Conservation (phyloP, 2,329 filamentous ascomycete genomes). For the Alternaria consortialis region DNA sequence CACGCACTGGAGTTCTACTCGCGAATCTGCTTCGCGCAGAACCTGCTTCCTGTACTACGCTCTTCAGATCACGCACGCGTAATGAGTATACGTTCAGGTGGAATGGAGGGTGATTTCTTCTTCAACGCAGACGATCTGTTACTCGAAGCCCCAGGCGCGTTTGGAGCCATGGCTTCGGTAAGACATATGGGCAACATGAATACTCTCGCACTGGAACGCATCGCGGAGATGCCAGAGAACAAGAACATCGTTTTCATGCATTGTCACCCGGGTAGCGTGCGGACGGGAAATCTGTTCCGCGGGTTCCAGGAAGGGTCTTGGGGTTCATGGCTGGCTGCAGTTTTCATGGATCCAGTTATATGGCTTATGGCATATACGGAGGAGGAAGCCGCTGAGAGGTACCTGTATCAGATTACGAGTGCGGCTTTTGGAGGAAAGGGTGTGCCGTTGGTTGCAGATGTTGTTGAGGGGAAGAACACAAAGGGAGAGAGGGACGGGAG, state of each 20-base stretch:
- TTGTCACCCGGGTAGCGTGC: slow-evolving; percentile 49
- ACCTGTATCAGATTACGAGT: slow-evolving; percentile 16
- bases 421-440: slow-evolving; percentile 16
- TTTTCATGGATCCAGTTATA: slow-evolving; percentile 8
- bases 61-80: slow-evolving; percentile 31
- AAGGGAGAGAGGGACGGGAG: background rate
- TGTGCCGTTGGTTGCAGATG: background rate
- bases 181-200: slow-evolving; percentile 38
- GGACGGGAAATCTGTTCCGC: slow-evolving; percentile 44
- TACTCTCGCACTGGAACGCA: slow-evolving; percentile 31
- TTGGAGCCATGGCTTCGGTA: slow-evolving; percentile 42
- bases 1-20: slow-evolving; percentile 57
- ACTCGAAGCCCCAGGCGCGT: slow-evolving; percentile 47
- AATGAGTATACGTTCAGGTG: slow-evolving; percentile 49
- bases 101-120: slow-evolving; percentile 34
- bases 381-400: slow-evolving; percentile 16
- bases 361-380: slow-evolving; percentile 3
- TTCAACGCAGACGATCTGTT: slow-evolving; percentile 50
- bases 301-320: slow-evolving; percentile 25
- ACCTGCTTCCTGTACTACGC: slow-evolving; percentile 55
- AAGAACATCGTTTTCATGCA: slow-evolving; percentile 49
- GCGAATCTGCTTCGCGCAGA: slow-evolving; percentile 54
- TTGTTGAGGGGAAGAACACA: background rate
- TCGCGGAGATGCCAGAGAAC: slow-evolving; percentile 43
- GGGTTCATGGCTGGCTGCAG: slow-evolving; percentile 10